A percentile compares a stretch with the other conserved stretches of the same genome.
Conservation (phyloP, 352 stramenopile genomes). For the Globisporangium radiosum region DNA sequence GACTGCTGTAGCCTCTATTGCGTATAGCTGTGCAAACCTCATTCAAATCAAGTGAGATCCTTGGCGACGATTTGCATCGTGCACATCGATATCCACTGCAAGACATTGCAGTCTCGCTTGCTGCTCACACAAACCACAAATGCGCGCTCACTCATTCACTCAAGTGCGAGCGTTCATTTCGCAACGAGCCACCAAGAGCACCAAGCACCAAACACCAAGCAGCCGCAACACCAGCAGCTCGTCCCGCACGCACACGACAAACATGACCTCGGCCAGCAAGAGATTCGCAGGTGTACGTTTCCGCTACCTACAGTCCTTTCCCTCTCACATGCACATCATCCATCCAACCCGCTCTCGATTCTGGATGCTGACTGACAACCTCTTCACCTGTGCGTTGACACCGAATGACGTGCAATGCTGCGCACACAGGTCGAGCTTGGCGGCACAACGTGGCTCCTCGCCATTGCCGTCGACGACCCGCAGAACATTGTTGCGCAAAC, state of each 20-base stretch:
- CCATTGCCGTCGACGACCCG: slow-evolving; percentile 84
- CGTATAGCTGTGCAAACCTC: too few relatives aligned
- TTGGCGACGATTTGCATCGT: too few relatives aligned
- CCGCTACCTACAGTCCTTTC: neutral
- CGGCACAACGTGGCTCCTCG: slow-evolving; percentile 92
- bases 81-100: too few relatives aligned
- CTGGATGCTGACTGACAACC: neutral
- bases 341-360: neutral
- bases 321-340: neutral
- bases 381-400: too few relatives aligned
- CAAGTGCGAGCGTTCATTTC: too few relatives aligned
- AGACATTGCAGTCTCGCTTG: too few relatives aligned
- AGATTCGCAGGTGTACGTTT: slow-evolving; percentile 29
- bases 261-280: slow-evolving; percentile 17
- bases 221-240: neutral
- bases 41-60: too few relatives aligned
- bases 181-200: too few relatives aligned
- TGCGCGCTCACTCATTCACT: too few relatives aligned
- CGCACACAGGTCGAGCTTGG: slow-evolving; percentile 83
- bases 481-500: slow-evolving; percentile 85
- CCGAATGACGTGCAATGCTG: neutral
- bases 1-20: too few relatives aligned
- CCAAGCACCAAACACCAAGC: slow-evolving; percentile 4
- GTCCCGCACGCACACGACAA: slow-evolving; percentile 4
- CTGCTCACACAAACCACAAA: too few relatives aligned